Base-by-base conservation (phyloP, 2,329 filamentous ascomycete species). In the Karstenula rhodostoma region DNA sequence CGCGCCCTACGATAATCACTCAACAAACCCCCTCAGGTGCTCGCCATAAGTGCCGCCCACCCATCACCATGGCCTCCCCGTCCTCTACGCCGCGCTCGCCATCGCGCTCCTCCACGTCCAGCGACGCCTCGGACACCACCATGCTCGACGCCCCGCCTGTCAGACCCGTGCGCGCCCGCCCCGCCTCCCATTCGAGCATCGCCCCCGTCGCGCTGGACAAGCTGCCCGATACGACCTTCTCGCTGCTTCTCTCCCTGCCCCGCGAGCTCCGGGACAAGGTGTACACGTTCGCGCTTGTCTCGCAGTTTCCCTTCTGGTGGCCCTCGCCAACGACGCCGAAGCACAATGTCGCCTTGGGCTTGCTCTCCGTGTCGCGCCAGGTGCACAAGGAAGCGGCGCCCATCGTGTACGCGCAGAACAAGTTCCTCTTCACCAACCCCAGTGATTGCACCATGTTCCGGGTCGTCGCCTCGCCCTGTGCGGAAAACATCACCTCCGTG, bases 401-500 rank as follows among this genome's bases (percentile, higher is more conserved):
- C 0, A 60, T 78, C 15, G 68, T 79, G n/a, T 79, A 79, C 64
- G 57, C 67, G 13, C 53, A 53, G 19, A 79, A 79, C 67, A 74
- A 72, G 50, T 77, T 79, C 57, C 65, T 76, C 55, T 79, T 79
- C 68, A 71, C 68, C 4, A 77, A 79, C 54, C 77, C 77, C 7
- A 75, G 71, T 52, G 77, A 79, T 58, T 76, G 73, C 64, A 79
- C 76, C 67, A 74, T 79, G 62, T 79, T 79, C 64, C 71, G 75
- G 61, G 67, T 78, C 47, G 64, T 77, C 25, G 58, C 73, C 15
- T 72, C 74, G 10, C 68, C 68, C 7, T 68, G 66, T 44, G 71
- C 74, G 4, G 57, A 63, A 19, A 60, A 64, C 49, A 73, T 78
- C 13, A 66, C 66, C 29, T 69, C 65, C 10, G 71, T 78, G 4